phyloP scores from a whole-genome alignment of 2,329 filamentous ascomycete genomes.

The Pseudogymnoascus sp. region DNA sequence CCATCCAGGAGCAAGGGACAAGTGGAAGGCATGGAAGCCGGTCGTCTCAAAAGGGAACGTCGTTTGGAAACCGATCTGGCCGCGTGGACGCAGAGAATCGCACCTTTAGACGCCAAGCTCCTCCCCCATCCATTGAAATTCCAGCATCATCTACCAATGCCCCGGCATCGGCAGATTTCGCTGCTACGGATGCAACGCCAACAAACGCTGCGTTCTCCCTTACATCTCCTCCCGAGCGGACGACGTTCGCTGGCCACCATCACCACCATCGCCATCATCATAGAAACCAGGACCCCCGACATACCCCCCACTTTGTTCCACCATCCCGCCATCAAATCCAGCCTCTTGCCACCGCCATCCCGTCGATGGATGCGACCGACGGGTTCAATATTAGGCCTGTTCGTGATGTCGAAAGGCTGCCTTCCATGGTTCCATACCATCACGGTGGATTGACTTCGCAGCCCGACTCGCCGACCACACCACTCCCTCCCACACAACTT shows the following conservation, averaged over 20 bases:
- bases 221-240: constrained; percentile 63
- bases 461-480: constrained; percentile 83
- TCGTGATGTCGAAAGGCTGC: constrained; percentile 72
- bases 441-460: constrained; percentile 71
- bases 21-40: constrained; percentile 23
- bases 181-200: constrained; percentile 51
- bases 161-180: constrained; percentile 38
- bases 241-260: constrained; percentile 50
- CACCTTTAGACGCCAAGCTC: constrained; percentile 64
- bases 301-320: constrained; percentile 36
- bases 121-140: constrained; percentile 77
- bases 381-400: constrained; percentile 68
- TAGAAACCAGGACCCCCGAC: constrained; percentile 43
- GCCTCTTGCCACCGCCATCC: constrained; percentile 57
- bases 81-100: constrained; percentile 52
- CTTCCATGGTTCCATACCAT: constrained; percentile 67
- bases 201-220: constrained; percentile 53
- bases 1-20: constrained; percentile 29
- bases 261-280: constrained; percentile 45
- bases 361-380: constrained; percentile 60
- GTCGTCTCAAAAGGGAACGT: constrained; percentile 23
- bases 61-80: constrained; percentile 44
- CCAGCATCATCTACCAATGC: constrained; percentile 44
- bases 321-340: constrained; percentile 49
- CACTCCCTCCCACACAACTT: constrained; percentile 59